A percentile compares a stretch with the other conserved stretches of the same genome.
phyloP scores from a whole-genome alignment of 179 eudicot species.

The Pouteria campechiana region DNA sequence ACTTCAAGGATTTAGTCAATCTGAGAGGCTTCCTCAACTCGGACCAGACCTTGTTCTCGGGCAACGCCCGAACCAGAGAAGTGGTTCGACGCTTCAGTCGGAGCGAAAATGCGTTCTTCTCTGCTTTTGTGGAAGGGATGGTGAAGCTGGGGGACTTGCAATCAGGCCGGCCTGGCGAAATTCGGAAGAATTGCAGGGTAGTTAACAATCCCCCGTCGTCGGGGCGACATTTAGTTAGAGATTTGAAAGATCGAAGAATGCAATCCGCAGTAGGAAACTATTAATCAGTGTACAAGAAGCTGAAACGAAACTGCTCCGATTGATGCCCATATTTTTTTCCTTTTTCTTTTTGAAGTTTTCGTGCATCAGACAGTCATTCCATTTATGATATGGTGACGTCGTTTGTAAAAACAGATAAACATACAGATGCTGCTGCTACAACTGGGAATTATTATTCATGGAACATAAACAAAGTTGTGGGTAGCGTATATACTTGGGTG shows the following conservation, averaged over 20 bases:
- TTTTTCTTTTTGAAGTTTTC: no score
- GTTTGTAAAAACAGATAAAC: no score
- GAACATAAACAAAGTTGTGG: no score
- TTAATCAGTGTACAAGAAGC: no score
- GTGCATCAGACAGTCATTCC: no score
- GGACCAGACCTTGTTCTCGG: slow-evolving; percentile 52
- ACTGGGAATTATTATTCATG: no score
- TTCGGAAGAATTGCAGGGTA: slow-evolving; percentile 70
- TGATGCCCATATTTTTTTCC: no score
- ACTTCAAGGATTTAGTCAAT: slow-evolving; percentile 62
- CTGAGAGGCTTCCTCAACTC: slow-evolving; percentile 82
- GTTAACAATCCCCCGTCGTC: slow-evolving; percentile 34
- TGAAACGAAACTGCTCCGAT: no score
- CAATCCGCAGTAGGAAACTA: no score
- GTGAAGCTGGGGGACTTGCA: slow-evolving; percentile 77
- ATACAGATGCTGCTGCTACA: no score
- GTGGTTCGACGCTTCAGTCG: slow-evolving; percentile 48
- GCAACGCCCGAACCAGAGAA: slow-evolving; percentile 24
- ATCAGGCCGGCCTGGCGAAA: slow-evolving; percentile 63
- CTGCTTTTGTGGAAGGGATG: slow-evolving; percentile 76
- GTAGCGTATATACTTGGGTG: no score
- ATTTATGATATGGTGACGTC: no score
- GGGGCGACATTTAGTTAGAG: slow-evolving; percentile 8
- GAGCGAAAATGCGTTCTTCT: slow-evolving; percentile 39
- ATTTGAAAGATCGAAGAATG: background rate